These are phyloP conservation scores for Diutina rugosa DNA, from an alignment of 1,139 yeast genomes.

Conservation along the genomic window DNA sequence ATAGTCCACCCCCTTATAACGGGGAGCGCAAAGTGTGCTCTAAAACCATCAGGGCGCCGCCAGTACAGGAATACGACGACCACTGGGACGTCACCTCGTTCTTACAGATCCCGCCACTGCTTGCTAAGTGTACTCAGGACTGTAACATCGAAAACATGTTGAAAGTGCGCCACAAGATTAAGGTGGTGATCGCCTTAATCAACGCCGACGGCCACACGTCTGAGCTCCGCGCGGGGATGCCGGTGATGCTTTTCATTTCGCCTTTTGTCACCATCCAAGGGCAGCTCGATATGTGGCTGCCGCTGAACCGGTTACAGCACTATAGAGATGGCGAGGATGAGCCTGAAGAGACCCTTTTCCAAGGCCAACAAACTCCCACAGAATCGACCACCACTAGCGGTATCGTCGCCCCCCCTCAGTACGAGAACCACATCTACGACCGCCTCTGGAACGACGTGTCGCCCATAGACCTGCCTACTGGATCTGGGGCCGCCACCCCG, in stretches of 20 bases:
- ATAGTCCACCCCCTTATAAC: constrained; percentile 37
- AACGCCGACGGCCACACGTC: constrained; percentile 72
- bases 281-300: neutral
- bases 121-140: constrained; percentile 75
- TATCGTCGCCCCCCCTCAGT: constrained; percentile 78
- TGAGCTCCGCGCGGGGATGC: constrained; percentile 65
- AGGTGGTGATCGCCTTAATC: constrained; percentile 47
- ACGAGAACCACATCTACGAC: constrained; percentile 78
- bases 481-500: constrained; percentile 43
- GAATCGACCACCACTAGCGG: constrained; percentile 15
- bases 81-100: constrained; percentile 64
- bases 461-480: constrained; percentile 41
- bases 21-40: constrained; percentile 46
- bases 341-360: constrained; percentile 22
- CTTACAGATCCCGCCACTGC: constrained; percentile 54
- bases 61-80: constrained; percentile 39
- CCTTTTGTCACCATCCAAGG: constrained; percentile 73
- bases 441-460: constrained; percentile 66
- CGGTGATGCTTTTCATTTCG: constrained; percentile 54
- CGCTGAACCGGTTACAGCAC: neutral
- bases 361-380: constrained; percentile 10
- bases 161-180: constrained; percentile 60
- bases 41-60: constrained; percentile 20
- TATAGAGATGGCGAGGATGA: constrained; percentile 5
- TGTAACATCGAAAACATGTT: constrained; percentile 50